These are phyloP conservation scores for Alopecurus myosuroides DNA, from an alignment of 176 grass and related monocot species.

Conservation along the genomic window DNA sequence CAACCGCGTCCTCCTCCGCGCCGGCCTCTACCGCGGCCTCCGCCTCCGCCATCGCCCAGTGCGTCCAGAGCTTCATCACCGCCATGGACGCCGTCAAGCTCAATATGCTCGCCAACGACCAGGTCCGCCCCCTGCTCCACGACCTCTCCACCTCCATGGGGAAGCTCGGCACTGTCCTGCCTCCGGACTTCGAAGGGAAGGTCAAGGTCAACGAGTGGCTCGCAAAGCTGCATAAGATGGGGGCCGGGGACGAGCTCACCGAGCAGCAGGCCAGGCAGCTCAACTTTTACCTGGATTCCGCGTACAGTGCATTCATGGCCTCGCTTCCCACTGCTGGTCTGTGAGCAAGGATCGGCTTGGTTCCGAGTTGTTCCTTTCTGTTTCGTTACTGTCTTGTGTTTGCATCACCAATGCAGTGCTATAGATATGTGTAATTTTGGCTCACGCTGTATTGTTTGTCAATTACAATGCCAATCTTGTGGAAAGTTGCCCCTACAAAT, in stretches of 20 bases:
- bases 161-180: constrained; percentile 55
- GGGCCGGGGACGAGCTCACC: constrained; percentile 78
- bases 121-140: constrained; percentile 84
- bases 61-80: constrained; percentile 92
- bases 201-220: constrained; percentile 91
- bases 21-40: constrained; percentile 33
- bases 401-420: not conserved
- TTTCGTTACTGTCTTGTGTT: constrained; percentile 1
- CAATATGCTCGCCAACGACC: constrained; percentile 92
- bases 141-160: constrained; percentile 72
- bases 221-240: constrained; percentile 73
- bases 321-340: constrained; percentile 57
- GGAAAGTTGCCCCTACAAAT: not conserved
- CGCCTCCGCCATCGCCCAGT: constrained; percentile 65
- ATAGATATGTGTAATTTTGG: not conserved
- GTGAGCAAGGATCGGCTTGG: constrained; percentile 13
- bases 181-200: constrained; percentile 78
- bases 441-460: not conserved
- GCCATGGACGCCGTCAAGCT: constrained; percentile 95
- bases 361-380: not conserved
- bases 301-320: constrained; percentile 79
- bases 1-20: constrained; percentile 21
- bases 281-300: constrained; percentile 83
- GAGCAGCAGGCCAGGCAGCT: constrained; percentile 89
- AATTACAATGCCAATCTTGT: not conserved